Evolutionary conservation across 805 yeast genomes (phyloP).

Genomic region (Debaryomyces castellii): DNA sequence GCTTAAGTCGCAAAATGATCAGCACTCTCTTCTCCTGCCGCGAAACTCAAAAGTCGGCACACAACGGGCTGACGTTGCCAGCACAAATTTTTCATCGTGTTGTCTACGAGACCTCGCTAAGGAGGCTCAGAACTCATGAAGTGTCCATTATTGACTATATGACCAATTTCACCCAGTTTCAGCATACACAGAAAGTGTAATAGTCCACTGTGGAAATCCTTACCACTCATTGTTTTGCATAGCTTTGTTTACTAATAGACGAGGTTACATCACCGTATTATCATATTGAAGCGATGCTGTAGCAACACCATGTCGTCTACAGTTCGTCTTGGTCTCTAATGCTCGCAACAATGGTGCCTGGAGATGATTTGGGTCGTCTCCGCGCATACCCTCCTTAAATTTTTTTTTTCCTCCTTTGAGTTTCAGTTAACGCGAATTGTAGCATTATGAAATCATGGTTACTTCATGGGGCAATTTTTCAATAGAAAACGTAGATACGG

Average conservation of each 20-base stretch:
- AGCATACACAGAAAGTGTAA: not conserved
- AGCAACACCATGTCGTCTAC: not conserved
- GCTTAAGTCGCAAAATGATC: not conserved
- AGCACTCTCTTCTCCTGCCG: not conserved
- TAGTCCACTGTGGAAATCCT: not conserved
- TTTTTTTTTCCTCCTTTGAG: slow-evolving; percentile 1
- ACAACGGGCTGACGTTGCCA: not conserved
- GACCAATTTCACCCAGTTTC: not conserved
- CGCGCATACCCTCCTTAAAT: not conserved
- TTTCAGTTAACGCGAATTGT: slow-evolving; percentile 1
- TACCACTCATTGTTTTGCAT: not conserved
- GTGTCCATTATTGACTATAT: not conserved
- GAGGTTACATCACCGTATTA: not conserved
- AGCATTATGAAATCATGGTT: not conserved
- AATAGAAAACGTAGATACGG: not conserved
- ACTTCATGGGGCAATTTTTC: slow-evolving; percentile 3
- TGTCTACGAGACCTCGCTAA: not conserved
- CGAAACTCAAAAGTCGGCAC: not conserved
- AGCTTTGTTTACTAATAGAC: not conserved
- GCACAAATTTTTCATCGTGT: not conserved
- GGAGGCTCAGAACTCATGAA: not conserved
- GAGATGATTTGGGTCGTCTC: not conserved
- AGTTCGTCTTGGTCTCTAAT: not conserved
- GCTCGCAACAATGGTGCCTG: not conserved
- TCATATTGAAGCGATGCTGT: not conserved